These are phyloP conservation scores for Acarospora socialis DNA, from an alignment of 2,329 filamentous ascomycete species.

Conservation along the genomic window DNA sequence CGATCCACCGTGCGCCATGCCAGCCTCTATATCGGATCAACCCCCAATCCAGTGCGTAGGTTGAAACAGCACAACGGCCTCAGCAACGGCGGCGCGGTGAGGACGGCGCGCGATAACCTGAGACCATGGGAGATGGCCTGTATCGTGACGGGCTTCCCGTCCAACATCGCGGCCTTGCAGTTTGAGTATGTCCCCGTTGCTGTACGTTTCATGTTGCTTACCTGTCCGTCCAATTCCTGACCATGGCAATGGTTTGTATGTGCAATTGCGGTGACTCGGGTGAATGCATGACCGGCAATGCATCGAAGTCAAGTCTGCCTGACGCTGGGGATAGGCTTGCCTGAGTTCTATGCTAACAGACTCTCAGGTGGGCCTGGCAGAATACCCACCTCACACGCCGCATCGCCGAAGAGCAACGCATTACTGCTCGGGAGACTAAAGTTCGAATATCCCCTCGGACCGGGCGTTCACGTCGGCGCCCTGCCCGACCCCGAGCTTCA, in stretches of 20 bases:
- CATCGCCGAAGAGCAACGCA: constrained; percentile 50
- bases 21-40: constrained; percentile 75
- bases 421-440: constrained; percentile 32
- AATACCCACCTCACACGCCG: constrained; percentile 71
- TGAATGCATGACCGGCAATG: too few species aligned
- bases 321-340: too few species aligned
- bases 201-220: too few species aligned
- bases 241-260: too few species aligned
- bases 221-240: too few species aligned
- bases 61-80: constrained; percentile 86
- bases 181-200: constrained; percentile 56
- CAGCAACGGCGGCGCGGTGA: constrained; percentile 62
- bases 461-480: constrained; percentile 31
- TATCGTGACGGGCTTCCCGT: constrained; percentile 78
- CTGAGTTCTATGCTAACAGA: too few species aligned
- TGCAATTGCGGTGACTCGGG: too few species aligned
- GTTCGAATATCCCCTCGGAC: constrained; percentile 23
- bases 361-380: constrained; percentile 74
- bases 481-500: constrained; percentile 43
- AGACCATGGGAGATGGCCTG: constrained; percentile 87
- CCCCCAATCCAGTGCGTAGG: constrained; percentile 71
- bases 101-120: constrained; percentile 52
- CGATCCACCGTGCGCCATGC: constrained; percentile 62
- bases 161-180: constrained; percentile 72
- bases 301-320: too few species aligned